Conservation (phyloP, 2,329 filamentous ascomycete species). For the Chalaropsis ovoidea region DNA sequence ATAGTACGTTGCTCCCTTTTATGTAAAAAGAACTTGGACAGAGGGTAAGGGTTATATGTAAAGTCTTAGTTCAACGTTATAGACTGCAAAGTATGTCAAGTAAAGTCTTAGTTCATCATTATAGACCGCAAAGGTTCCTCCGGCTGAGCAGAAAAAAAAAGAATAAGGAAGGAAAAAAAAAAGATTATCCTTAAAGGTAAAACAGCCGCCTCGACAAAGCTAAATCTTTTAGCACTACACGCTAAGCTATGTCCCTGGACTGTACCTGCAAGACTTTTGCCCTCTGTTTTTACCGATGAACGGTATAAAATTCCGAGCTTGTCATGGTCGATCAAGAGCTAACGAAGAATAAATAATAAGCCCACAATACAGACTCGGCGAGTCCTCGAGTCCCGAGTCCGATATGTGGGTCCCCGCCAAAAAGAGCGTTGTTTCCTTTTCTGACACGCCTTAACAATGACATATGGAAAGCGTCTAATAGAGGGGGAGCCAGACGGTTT, state of each 20-base stretch:
- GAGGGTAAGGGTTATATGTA: too few relatives aligned
- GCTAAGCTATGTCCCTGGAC: neutral
- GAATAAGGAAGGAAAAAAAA: neutral
- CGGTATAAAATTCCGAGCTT: neutral
- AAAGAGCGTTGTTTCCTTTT: neutral
- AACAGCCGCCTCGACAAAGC: neutral
- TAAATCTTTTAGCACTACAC: neutral
- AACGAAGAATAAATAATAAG: neutral
- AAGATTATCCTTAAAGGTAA: neutral
- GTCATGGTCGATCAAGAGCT: neutral
- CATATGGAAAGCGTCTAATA: neutral
- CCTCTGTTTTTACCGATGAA: neutral
- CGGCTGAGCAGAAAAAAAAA: neutral
- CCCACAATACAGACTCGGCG: neutral
- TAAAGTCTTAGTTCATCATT: neutral
- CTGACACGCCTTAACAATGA: neutral
- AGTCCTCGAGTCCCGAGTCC: constrained; percentile 4
- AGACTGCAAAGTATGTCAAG: too few relatives aligned
- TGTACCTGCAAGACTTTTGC: too few relatives aligned
- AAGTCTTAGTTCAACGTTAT: too few relatives aligned
- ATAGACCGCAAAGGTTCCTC: neutral
- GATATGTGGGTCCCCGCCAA: neutral
- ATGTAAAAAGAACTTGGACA: too few relatives aligned
- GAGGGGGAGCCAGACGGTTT: neutral
- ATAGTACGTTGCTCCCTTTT: too few relatives aligned